Conservation (phyloP, 441 rosid species). For the Arabidopsis lyrata region DNA sequence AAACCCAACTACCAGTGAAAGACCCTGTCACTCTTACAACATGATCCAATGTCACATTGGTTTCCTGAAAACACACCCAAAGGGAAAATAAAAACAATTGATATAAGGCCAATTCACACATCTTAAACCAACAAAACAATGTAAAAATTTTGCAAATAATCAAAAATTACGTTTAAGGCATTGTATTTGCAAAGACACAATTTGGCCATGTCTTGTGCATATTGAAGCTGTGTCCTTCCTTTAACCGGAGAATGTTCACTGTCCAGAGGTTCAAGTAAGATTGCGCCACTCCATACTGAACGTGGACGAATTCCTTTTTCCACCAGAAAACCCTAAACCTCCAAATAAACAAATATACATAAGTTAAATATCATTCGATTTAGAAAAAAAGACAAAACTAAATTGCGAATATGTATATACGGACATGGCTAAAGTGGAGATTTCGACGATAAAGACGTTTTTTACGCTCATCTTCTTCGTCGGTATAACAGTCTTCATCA, state of each 20-base stretch:
- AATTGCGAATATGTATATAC: background rate
- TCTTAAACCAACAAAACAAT: background rate
- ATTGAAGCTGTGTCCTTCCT: background rate
- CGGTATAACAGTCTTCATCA: background rate
- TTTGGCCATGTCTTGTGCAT: background rate
- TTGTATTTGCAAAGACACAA: background rate
- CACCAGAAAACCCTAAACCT: background rate
- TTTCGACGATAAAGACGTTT: background rate
- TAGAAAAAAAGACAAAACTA: background rate
- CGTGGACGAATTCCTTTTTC: background rate
- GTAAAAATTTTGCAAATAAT: too few relatives aligned
- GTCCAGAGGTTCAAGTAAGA: background rate
- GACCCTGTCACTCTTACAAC: background rate
- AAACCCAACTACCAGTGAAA: background rate
- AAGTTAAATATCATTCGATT: too few relatives aligned
- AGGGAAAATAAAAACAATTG: background rate
- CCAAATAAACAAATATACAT: background rate
- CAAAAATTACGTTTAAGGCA: background rate
- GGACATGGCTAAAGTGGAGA: background rate
- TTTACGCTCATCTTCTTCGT: background rate
- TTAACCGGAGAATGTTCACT: background rate
- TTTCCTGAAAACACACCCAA: background rate
- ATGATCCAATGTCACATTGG: background rate
- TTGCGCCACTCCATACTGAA: too few relatives aligned
- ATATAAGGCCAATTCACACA: background rate